Base-by-base conservation (phyloP, 2,329 filamentous ascomycete genomes). In the Pezicula rhizophila region DNA sequence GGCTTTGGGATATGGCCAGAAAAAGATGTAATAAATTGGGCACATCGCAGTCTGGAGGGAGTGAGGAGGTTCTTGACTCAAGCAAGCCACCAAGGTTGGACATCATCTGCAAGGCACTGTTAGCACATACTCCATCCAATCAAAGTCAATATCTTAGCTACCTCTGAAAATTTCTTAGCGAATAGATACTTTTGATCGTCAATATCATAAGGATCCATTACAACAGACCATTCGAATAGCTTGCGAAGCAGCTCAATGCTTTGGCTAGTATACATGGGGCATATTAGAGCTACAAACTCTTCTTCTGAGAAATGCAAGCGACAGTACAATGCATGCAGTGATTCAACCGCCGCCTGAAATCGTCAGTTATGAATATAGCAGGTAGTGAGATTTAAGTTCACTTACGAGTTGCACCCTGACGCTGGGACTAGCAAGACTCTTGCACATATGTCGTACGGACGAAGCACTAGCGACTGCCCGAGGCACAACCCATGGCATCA, bases 141-240 rank as follows among this genome's bases (percentile, higher is more conserved):
- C 25, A 46, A 46, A 15, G 7, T 42, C 20, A 18, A 31, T 35
- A 2, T 23, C 12, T 28, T 10, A 58, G 70, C 56, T 75, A 90
- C 87, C 79, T 99, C 93, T 1, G 91, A 90, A 42, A 97, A 80
- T 68, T 95, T 96, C 71, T 97, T 97, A 37, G 88, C 83, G 57
- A 96, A 82, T 48, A 89, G 82, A 65, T 99, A 97, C 64, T 90
- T 95, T 61, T 90, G 85, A 61, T 96, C 89, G 57, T 96, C 88
- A 50, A 96, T 82, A 58, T 96, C 85, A 51, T 88, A 80, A 3
- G 89, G 79, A 55, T 90, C 85, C 39, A 92, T 84, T 10, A 82
- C 69, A 4, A 31, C 8, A 2, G 89, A 88, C 87, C 88, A 93
- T 53, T 85, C 80, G 60, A 89, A 90, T 11, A 96, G 75, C 51